These are phyloP conservation scores for Rhodotorula sp. DNA, from an alignment of 1,284 basidiomycete species.

Conservation along the genomic window DNA sequence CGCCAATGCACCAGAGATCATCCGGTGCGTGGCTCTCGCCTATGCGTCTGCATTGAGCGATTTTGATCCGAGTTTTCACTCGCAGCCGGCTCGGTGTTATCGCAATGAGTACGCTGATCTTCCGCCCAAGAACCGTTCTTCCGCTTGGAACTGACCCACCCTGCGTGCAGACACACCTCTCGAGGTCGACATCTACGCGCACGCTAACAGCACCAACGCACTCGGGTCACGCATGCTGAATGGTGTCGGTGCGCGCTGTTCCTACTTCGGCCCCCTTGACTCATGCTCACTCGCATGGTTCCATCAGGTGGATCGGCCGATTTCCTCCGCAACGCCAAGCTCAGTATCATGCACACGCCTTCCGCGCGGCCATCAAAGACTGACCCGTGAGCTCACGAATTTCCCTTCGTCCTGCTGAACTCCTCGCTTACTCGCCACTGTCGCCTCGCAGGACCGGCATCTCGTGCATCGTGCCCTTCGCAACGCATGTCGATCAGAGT, in stretches of 20 bases:
- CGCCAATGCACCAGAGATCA: constrained; percentile 55
- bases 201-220: constrained; percentile 55
- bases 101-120: not conserved
- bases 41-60: not conserved
- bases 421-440: not conserved
- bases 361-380: constrained; percentile 44
- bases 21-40: constrained; percentile 10
- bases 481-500: constrained; percentile 55
- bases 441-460: constrained; percentile 51
- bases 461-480: constrained; percentile 57
- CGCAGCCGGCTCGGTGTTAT: not conserved
- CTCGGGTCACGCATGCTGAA: constrained; percentile 54
- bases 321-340: constrained; percentile 57
- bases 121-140: too few species aligned
- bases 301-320: constrained; percentile 50
- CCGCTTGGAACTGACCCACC: not conserved
- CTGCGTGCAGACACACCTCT: constrained; percentile 52
- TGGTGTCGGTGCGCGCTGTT: constrained; percentile 52
- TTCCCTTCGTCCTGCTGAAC: too few species aligned
- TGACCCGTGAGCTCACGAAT: not conserved
- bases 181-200: constrained; percentile 53
- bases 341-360: constrained; percentile 59
- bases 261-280: not conserved
- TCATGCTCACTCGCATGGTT: not conserved
- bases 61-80: not conserved